These are phyloP conservation scores for Dentipellis sp. DNA, from an alignment of 768 basidiomycete species.

Conservation along the genomic window DNA sequence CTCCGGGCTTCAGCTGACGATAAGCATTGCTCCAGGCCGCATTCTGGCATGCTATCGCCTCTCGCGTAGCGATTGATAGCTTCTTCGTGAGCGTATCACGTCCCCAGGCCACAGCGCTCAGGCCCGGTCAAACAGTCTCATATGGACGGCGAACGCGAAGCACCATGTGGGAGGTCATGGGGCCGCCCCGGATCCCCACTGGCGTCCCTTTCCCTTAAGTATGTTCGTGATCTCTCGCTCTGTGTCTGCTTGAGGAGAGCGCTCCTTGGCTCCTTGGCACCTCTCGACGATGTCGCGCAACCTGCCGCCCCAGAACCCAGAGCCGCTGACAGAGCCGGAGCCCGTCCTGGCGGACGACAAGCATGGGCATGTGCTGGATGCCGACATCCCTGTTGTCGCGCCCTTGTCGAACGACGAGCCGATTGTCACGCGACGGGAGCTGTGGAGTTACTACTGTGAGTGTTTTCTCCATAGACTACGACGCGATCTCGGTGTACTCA, in stretches of 20 bases:
- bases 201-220: neutral
- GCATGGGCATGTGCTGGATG: neutral
- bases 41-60: neutral
- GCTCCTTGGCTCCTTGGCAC: neutral
- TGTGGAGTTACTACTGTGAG: slow-evolving; percentile 76
- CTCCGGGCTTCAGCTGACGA: neutral
- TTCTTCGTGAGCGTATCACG: neutral
- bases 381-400: neutral
- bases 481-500: neutral
- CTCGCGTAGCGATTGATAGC: neutral
- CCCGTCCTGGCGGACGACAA: neutral
- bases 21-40: neutral
- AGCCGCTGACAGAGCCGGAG: neutral
- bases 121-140: neutral
- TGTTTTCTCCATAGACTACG: slow-evolving; percentile 6
- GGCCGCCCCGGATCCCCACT: neutral
- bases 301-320: neutral
- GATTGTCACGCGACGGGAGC: slow-evolving; percentile 58
- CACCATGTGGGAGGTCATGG: neutral
- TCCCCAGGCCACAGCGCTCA: neutral
- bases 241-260: neutral
- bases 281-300: slow-evolving; percentile 6
- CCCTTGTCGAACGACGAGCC: slow-evolving; percentile 38
- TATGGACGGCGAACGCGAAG: neutral
- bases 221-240: neutral